phyloP scores from a whole-genome alignment of 257 asterid species.

The Solanum etuberosum region DNA sequence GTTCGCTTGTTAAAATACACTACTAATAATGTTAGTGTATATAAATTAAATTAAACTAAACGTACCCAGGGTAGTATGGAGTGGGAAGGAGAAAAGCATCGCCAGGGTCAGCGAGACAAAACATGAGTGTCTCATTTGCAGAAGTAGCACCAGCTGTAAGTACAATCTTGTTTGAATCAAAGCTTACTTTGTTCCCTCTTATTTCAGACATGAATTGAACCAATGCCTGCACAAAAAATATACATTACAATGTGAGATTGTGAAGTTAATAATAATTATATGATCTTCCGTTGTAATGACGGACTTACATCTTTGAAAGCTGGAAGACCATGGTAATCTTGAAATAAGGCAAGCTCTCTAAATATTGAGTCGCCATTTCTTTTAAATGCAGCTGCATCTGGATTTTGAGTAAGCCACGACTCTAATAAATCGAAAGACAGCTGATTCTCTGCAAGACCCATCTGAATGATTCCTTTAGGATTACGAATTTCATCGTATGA shows the following conservation, averaged over 20 bases:
- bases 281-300: rapidly evolving
- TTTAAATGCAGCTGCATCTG: slow-evolving; percentile 16
- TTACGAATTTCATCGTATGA: slow-evolving; percentile 19
- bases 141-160: slow-evolving; percentile 15
- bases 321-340: slow-evolving; percentile 32
- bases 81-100: slow-evolving; percentile 13
- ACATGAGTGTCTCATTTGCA: slow-evolving; percentile 12
- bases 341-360: slow-evolving; percentile 27
- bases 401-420: slow-evolving; percentile 23
- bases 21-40: neutral
- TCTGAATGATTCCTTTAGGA: slow-evolving; percentile 32
- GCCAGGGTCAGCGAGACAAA: slow-evolving; percentile 9
- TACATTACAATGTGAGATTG: neutral
- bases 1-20: neutral
- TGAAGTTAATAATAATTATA: neutral
- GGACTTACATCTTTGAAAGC: slow-evolving; percentile 12
- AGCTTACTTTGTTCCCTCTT: slow-evolving; percentile 8
- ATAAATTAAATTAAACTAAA: neutral
- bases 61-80: slow-evolving; percentile 15
- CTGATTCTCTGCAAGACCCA: slow-evolving; percentile 48
- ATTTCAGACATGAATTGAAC: slow-evolving; percentile 7
- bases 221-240: neutral
- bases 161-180: slow-evolving; percentile 10
- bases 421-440: slow-evolving; percentile 31
- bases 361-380: slow-evolving; percentile 23